Evolutionary conservation across 345 rosid species (phyloP), one percentile per base, ranked within the genome.

Genomic region (Boechera retrofracta): DNA sequence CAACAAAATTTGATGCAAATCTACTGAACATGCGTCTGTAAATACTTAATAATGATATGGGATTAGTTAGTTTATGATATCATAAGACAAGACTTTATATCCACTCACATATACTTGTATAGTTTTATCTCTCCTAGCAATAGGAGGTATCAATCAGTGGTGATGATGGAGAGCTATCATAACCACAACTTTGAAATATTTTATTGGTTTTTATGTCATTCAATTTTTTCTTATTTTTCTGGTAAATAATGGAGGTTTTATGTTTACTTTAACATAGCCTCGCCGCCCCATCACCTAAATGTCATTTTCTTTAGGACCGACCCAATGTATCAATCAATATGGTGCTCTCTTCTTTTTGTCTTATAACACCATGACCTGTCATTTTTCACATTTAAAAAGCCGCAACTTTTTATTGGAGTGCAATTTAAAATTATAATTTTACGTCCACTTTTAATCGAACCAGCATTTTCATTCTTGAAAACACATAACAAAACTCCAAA

Each of bases 211-310:
- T 61, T 26, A 12, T 33, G 39, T 33, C 58, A 33, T 54, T 33
- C 24, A 44, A 54, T 6, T n/a, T 45, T 44, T 44, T 53, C 18
- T 12, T 69, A 45, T 6, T 44, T 64, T 57, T 72, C 32, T 64
- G 77, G 77, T 64, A 31, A 44, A 71, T 58, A 65, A 8, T 75
- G 42, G 52, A 77, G 10, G 7, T 55, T 71, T 57, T 77, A 31
- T 58, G 81, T 18, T 62, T 64, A 74, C 74, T 72, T 73, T 49
- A 83, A 29, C 70, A 33, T 76, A 67, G 75, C 72, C 70, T 75
- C 66, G 80, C 87, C 85, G 85, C 83, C 87, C 84, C 81, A 83
- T 83, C 28, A 69, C 81, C 58, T 13, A 72, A 29, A 67, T 44
- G 78, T 78, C 81, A 60, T 42, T 73, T 67, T 78, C 53, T 36